Conservation (phyloP, 441 rosid species). For the Populus hybrid region DNA sequence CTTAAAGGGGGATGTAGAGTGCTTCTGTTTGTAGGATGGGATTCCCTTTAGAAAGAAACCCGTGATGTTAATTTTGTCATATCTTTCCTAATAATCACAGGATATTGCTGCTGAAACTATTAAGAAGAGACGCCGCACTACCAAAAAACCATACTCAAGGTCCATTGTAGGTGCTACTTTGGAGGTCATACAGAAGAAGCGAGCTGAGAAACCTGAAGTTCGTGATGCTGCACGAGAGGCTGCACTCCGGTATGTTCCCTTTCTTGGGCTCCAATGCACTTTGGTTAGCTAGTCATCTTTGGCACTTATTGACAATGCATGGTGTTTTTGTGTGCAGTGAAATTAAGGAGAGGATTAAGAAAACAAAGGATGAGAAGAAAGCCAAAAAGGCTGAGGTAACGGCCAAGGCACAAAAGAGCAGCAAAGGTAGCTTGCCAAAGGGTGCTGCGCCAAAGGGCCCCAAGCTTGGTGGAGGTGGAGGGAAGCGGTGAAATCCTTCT, state of each 20-base stretch:
- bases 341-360: conserved; percentile 80
- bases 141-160: conserved; percentile 55
- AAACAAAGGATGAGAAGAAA: conserved; percentile 83
- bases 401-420: conserved; percentile 55
- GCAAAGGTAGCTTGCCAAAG: conserved; percentile 41
- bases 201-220: conserved; percentile 57
- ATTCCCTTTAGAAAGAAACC: neutral
- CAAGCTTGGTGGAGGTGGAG: conserved; percentile 33
- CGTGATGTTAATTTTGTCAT: neutral
- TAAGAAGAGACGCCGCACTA: conserved; percentile 43
- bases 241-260: conserved; percentile 38
- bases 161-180: conserved; percentile 55
- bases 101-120: conserved; percentile 46
- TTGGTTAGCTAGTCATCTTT: neutral
- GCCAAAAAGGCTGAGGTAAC: conserved; percentile 67
- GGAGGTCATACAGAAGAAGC: conserved; percentile 53
- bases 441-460: conserved; percentile 37
- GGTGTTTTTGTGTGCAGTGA: conserved; percentile 34
- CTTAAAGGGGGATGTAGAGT: neutral
- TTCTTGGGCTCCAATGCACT: neutral
- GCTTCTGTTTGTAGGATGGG: neutral
- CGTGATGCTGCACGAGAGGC: conserved; percentile 59
- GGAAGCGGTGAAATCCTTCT: conserved; percentile 20
- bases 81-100: conserved; percentile 13
- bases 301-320: neutral